A percentile compares a stretch with the other conserved stretches of the same genome.
phyloP scores from a whole-genome alignment of 208 protist genomes.

The Trypanosoma grayi region DNA sequence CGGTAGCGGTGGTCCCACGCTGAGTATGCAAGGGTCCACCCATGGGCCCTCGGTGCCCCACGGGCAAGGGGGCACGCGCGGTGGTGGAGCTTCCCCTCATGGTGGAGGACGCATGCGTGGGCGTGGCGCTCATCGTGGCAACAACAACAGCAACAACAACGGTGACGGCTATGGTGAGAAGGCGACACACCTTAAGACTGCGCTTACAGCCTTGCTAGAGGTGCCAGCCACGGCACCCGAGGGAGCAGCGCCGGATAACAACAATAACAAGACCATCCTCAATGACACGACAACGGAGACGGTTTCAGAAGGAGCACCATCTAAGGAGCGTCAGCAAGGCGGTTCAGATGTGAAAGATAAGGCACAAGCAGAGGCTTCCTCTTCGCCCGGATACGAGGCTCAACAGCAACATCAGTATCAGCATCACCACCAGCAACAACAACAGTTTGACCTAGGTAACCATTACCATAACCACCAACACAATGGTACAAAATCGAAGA shows the following conservation, averaged over 20 bases:
- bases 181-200: not conserved
- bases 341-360: not conserved
- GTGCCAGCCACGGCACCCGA: not conserved
- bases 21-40: not conserved
- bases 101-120: not conserved
- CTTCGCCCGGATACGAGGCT: not conserved
- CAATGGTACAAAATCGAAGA: slow-evolving; percentile 1
- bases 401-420: slow-evolving; percentile 16
- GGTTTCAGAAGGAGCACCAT: not conserved
- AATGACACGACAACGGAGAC: not conserved
- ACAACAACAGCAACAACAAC: slow-evolving; percentile 15
- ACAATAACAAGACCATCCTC: slow-evolving; percentile 1
- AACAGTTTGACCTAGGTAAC: not conserved
- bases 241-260: not conserved
- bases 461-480: slow-evolving; percentile 15
- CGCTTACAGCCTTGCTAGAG: not conserved
- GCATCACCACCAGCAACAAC: slow-evolving; percentile 15
- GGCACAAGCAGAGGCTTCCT: not conserved
- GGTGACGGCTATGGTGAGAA: slow-evolving; percentile 1
- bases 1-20: not conserved
- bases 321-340: not conserved
- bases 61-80: not conserved
- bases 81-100: not conserved
- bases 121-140: slow-evolving; percentile 13
- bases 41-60: not conserved